A percentile compares a stretch with the other conserved stretches of the same genome.
These are phyloP conservation scores for Curvularia lunata DNA, from an alignment of 2,329 filamentous ascomycete species.

Conservation along the genomic window DNA sequence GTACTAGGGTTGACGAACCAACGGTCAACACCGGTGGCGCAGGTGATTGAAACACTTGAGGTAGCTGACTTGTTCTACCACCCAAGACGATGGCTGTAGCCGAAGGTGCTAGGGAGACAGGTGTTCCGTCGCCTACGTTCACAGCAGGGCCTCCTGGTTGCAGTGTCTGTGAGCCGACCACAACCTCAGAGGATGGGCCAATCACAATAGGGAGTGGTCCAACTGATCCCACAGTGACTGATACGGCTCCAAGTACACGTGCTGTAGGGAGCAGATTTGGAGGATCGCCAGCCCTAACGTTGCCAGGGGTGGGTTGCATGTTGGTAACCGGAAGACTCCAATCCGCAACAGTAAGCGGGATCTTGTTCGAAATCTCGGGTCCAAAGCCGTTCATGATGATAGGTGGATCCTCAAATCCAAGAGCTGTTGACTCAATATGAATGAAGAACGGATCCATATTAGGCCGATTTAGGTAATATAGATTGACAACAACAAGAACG, in stretches of 20 bases:
- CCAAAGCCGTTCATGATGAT: conserved; percentile 19
- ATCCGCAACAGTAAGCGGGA: conserved; percentile 23
- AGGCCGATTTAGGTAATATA: conserved; percentile 40
- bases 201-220: conserved; percentile 39
- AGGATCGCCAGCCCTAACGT: conserved; percentile 7
- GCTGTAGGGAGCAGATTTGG: conserved; percentile 14
- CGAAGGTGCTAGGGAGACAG: conserved; percentile 39
- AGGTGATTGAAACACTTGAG: conserved; percentile 17
- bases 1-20: conserved; percentile 49
- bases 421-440: conserved; percentile 38
- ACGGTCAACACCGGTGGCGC: conserved; percentile 51
- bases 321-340: conserved; percentile 17
- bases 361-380: conserved; percentile 9
- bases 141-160: conserved; percentile 45
- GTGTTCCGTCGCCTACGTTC: conserved; percentile 42
- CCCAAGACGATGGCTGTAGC: conserved; percentile 40
- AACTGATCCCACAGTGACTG: conserved; percentile 34
- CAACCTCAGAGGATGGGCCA: conserved; percentile 41
- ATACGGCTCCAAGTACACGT: conserved; percentile 5
- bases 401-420: conserved; percentile 34
- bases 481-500: conserved; percentile 52
- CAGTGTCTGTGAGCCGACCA: conserved; percentile 46
- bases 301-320: conserved; percentile 11
- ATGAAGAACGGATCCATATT: conserved; percentile 31
- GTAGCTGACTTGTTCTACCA: conserved; percentile 35